Evolutionary conservation across 495 filamentous ascomycete genomes (phyloP).

Genomic region (Penicillium pulvis): DNA sequence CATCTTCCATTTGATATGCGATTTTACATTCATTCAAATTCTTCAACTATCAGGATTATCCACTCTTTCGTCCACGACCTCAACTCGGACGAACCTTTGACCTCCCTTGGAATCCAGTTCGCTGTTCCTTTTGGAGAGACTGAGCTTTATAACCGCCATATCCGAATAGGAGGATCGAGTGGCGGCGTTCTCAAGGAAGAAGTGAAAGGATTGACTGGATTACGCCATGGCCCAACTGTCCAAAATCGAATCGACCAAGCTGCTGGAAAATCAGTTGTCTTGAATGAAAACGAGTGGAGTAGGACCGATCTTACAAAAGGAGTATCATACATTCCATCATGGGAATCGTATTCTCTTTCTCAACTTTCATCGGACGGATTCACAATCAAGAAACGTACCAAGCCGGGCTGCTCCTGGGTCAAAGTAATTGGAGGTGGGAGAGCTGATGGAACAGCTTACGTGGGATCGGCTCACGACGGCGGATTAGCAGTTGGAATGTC

Average conservation of each 20-base stretch:
- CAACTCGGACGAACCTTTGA: constrained; percentile 32
- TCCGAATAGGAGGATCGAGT: constrained; percentile 37
- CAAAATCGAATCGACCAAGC: constrained; percentile 18
- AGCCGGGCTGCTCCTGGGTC: constrained; percentile 49
- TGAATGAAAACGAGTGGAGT: constrained; percentile 13
- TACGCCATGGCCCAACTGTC: constrained; percentile 37
- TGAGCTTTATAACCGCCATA: constrained; percentile 40
- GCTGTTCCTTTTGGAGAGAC: constrained; percentile 36
- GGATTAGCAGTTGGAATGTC: constrained; percentile 50
- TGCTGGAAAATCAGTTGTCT: constrained; percentile 8
- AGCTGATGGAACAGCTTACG: constrained; percentile 47
- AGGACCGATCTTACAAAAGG: constrained; percentile 14
- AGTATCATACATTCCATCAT: constrained; percentile 41
- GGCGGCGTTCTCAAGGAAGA: constrained; percentile 44
- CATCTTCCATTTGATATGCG: constrained; percentile 43
- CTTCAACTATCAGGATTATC: constrained; percentile 32
- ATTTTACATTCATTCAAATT: constrained; percentile 44
- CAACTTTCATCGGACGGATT: constrained; percentile 54
- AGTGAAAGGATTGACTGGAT: constrained; percentile 43
- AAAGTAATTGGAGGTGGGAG: constrained; percentile 49
- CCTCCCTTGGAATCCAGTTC: constrained; percentile 39
- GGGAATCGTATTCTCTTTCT: constrained; percentile 48
- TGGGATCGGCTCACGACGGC: constrained; percentile 46
- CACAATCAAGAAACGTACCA: constrained; percentile 52
- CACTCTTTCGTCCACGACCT: constrained; percentile 42